Conservation (phyloP, 768 basidiomycete genomes). For the Lactarius pseudohatsudake region DNA sequence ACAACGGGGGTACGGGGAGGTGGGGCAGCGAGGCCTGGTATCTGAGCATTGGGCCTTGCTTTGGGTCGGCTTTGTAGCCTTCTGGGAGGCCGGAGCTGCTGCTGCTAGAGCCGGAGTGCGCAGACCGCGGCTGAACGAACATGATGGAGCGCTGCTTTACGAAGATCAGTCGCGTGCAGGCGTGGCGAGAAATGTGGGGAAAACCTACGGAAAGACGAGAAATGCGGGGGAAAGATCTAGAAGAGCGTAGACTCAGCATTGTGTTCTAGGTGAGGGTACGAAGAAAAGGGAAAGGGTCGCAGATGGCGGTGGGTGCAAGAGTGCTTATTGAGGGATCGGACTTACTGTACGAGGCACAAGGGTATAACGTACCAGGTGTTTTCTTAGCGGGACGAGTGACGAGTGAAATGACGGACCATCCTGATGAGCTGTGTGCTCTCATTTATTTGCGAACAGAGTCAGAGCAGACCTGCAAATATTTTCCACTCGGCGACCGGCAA, state of each 20-base stretch:
- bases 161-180: neutral
- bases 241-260: conserved; percentile 11
- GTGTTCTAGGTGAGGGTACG: conserved; percentile 4
- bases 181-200: neutral
- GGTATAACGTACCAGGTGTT: neutral
- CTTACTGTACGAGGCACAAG: neutral
- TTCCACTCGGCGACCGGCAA: neutral
- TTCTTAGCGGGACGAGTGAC: neutral
- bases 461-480: neutral
- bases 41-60: conserved; percentile 67
- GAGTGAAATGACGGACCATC: neutral
- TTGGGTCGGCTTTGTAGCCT: conserved; percentile 53
- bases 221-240: conserved; percentile 4
- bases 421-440: neutral
- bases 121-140: neutral
- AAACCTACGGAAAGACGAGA: conserved; percentile 17
- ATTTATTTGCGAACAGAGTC: neutral
- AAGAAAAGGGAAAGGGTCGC: neutral
- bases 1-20: conserved; percentile 82
- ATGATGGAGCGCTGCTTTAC: conserved; percentile 2
- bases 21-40: conserved; percentile 70
- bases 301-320: neutral
- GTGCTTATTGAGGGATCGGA: neutral
- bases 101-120: conserved; percentile 6
- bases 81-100: conserved; percentile 35